A percentile compares a stretch with the other conserved stretches of the same genome.
These are phyloP conservation scores for Hanseniaspora singularis DNA, from an alignment of 805 yeast species.

Conservation along the genomic window DNA sequence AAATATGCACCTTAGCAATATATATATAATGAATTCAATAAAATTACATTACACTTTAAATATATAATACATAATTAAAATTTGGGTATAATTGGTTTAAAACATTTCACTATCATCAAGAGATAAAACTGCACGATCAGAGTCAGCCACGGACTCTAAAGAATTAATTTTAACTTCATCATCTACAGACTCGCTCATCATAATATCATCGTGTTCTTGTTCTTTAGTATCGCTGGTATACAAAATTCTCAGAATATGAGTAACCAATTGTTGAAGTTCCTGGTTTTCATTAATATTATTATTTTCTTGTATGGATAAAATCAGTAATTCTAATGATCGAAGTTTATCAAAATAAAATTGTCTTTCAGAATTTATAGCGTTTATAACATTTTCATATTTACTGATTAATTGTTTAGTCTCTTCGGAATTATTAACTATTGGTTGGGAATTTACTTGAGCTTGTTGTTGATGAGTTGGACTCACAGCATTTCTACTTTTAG, in stretches of 20 bases:
- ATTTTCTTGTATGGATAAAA: slow-evolving; percentile 46
- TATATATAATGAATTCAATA: too few species aligned
- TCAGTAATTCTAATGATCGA: slow-evolving; percentile 73
- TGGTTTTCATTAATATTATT: slow-evolving; percentile 33
- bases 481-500: too few species aligned
- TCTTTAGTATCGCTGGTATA: slow-evolving; percentile 65
- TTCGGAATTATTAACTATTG: slow-evolving; percentile 8
- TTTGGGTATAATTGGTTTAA: not conserved
- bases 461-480: too few species aligned
- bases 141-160: not conserved
- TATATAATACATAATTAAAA: not conserved
- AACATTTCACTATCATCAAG: slow-evolving; percentile 11
- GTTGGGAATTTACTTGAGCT: not conserved
- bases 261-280: slow-evolving; percentile 32
- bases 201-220: slow-evolving; percentile 21
- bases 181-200: slow-evolving; percentile 26
- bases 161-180: slow-evolving; percentile 24
- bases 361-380: slow-evolving; percentile 66
- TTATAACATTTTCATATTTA: slow-evolving; percentile 48
- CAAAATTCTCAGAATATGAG: slow-evolving; percentile 61
- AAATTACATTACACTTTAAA: too few species aligned
- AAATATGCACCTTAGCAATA: too few species aligned
- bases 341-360: slow-evolving; percentile 83
- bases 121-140: slow-evolving; percentile 1
- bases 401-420: slow-evolving; percentile 34